phyloP scores from a whole-genome alignment of 352 stramenopile species.

The Aphanomyces cochlioides region DNA sequence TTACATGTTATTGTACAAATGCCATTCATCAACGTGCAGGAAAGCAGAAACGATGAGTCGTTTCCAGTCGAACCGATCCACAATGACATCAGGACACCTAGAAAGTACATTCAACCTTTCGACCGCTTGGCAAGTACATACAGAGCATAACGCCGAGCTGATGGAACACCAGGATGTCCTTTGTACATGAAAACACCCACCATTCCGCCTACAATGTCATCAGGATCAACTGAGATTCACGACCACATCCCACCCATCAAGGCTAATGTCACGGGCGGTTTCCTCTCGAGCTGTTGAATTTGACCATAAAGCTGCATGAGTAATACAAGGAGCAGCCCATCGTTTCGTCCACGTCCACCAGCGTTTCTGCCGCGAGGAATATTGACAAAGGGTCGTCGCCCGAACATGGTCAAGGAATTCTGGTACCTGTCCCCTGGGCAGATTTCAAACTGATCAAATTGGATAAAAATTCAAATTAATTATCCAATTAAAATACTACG shows the following conservation, averaged over 20 bases:
- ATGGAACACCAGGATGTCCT: slow-evolving; percentile 14
- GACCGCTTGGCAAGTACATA: background rate
- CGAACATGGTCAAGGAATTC: slow-evolving; percentile 3
- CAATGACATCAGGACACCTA: slow-evolving; percentile 66
- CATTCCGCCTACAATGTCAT: slow-evolving; percentile 9
- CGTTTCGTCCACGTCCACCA: background rate
- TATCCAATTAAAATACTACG: background rate
- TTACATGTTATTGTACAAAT: slow-evolving; percentile 91
- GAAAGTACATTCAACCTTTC: background rate
- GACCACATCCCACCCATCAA: slow-evolving; percentile 9
- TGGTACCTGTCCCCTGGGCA: background rate
- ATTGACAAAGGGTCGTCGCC: slow-evolving; percentile 1
- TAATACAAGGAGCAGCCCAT: slow-evolving; percentile 18
- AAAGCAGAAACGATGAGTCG: slow-evolving; percentile 68
- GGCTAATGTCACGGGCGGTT: slow-evolving; percentile 23
- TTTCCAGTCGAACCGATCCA: slow-evolving; percentile 39
- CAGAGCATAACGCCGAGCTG: background rate
- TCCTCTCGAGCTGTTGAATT: slow-evolving; percentile 26
- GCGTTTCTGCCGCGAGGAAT: background rate
- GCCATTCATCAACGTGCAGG: slow-evolving; percentile 76
- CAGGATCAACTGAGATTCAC: background rate
- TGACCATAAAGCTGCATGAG: slow-evolving; percentile 16
- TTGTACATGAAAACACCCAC: slow-evolving; percentile 14
- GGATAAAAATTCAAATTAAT: too few relatives aligned
- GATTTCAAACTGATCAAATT: too few relatives aligned